A percentile compares a stretch with the other conserved stretches of the same genome.
phyloP scores from a whole-genome alignment of 2,329 filamentous ascomycete genomes.

The Colletotrichum sp. region DNA sequence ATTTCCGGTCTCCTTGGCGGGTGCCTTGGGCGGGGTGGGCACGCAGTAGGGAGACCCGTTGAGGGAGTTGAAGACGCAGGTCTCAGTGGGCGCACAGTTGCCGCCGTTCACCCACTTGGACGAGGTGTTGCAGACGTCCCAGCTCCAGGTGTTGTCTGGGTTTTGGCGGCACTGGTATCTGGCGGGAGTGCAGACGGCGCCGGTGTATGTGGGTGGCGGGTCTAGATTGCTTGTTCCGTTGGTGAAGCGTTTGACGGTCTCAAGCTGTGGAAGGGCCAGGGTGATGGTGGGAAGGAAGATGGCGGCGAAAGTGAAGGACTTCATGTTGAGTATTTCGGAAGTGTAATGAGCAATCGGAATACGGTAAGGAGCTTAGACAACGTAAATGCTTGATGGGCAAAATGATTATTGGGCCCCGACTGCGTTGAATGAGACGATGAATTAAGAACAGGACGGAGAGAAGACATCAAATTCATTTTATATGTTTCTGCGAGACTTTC shows the following conservation, averaged over 20 bases:
- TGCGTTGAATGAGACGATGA: too few relatives aligned
- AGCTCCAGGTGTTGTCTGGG: background rate
- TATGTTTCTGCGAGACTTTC: too few relatives aligned
- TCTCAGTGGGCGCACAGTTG: background rate
- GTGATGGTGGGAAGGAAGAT: background rate
- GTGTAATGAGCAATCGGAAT: background rate
- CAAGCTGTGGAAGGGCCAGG: background rate
- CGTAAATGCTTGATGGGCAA: too few relatives aligned
- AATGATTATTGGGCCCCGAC: too few relatives aligned
- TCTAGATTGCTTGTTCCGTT: background rate
- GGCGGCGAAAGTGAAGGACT: background rate
- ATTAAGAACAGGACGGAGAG: too few relatives aligned
- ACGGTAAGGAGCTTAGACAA: background rate
- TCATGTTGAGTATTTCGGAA: background rate
- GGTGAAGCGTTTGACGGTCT: background rate
- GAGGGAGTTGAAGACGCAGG: slow-evolving; percentile 16
- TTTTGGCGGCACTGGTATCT: background rate
- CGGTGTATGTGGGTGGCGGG: background rate
- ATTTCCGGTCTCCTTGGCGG: background rate
- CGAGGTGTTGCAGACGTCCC: background rate
- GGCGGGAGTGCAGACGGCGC: background rate
- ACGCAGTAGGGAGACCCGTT: slow-evolving; percentile 17
- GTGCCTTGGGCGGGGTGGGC: background rate
- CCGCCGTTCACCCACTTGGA: background rate
- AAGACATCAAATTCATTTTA: too few relatives aligned